Base-by-base conservation (phyloP, 1,139 yeast species). In the Diutina catenulata region DNA sequence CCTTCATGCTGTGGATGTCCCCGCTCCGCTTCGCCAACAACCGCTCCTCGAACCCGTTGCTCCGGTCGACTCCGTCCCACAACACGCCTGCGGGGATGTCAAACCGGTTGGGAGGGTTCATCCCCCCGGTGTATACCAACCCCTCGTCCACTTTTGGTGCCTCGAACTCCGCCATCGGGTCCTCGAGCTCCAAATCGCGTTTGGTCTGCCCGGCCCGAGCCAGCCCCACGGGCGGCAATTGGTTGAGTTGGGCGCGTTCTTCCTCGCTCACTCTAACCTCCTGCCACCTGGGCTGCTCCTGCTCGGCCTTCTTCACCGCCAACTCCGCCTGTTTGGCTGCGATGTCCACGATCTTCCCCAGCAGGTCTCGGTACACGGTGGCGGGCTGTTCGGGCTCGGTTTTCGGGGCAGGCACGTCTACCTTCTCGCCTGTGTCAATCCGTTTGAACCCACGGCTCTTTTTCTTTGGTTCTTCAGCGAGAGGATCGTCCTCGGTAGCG, bases 51-150 rank as follows among this genome's bases (percentile, higher is more conserved):
- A 82, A 88, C n/a, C 96, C 96, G 52, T 80, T 88, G 0, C 94
- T 75, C 42, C 97, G 62, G 55, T 86, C 93, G 1, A 87, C 78
- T 0, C 97, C 97, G 53, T 88, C 97, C 97, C 97, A 88, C 41
- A 84, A 63, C 46, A 66, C 64, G 0, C 97, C 96, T 0, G 96
- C 94, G 5, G 61, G 60, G 15, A 88, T 78, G 3, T 70, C 70
- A 56, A 84, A 88, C 43, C 97, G 57, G 51, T 88, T 88, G 20
- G 73, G 73, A 0, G 84, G 74, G 40, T 59, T 73, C 0, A 65
- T 48, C 0, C 82, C 76, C 15, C 65, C 61, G 44, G 68, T 78
- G 20, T 64, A 62, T 15, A 13, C 7, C 15, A 13, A n/a, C 15
- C 14, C n/a, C 13, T 31, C 35, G 6, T 18, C n/a, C 21, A 8